Evolutionary conservation across 352 stramenopile species (phyloP).

Genomic region (Phytopythium cucurbitacearum): DNA sequence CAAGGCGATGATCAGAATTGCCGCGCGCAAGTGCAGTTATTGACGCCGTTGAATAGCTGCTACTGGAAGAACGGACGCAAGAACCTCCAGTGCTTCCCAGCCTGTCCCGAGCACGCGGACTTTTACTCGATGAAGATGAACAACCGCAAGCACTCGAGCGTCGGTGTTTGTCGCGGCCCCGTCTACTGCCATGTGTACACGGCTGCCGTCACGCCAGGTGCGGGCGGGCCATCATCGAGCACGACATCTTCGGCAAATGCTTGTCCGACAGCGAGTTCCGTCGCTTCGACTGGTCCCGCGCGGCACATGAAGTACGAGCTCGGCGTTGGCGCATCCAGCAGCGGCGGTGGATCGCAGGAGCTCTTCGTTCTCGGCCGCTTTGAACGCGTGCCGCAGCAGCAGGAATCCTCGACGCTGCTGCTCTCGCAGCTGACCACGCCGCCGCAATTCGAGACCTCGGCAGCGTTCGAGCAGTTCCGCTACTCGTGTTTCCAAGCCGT

Average conservation of each 20-base stretch:
- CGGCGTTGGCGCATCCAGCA: slow-evolving; percentile 28
- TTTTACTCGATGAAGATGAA: slow-evolving; percentile 91
- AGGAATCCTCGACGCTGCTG: slow-evolving; percentile 38
- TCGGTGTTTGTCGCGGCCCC: slow-evolving; percentile 75
- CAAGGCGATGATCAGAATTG: slow-evolving; percentile 8
- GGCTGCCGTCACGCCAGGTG: slow-evolving; percentile 2
- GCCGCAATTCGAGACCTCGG: slow-evolving; percentile 36
- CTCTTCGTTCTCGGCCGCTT: slow-evolving; percentile 77
- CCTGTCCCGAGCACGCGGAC: slow-evolving; percentile 82
- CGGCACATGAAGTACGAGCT: slow-evolving; percentile 65
- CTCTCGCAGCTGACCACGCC: slow-evolving; percentile 37
- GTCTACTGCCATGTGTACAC: slow-evolving; percentile 77
- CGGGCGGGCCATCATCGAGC: no score
- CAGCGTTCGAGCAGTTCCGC: slow-evolving; percentile 69
- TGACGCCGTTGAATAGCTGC: slow-evolving; percentile 60
- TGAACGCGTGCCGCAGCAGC: slow-evolving; percentile 67
- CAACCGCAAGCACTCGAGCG: slow-evolving; percentile 82
- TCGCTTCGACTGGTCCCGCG: not conserved
- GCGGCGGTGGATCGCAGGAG: slow-evolving; percentile 40
- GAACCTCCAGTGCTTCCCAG: slow-evolving; percentile 87
- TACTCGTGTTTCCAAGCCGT: slow-evolving; percentile 77
- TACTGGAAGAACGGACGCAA: slow-evolving; percentile 91
- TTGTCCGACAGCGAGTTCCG: no score
- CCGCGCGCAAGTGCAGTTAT: slow-evolving; percentile 31
- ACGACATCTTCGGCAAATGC: no score